Conservation (phyloP, 371 early-diverging fungal genomes). For the Rhizopus sp. region DNA sequence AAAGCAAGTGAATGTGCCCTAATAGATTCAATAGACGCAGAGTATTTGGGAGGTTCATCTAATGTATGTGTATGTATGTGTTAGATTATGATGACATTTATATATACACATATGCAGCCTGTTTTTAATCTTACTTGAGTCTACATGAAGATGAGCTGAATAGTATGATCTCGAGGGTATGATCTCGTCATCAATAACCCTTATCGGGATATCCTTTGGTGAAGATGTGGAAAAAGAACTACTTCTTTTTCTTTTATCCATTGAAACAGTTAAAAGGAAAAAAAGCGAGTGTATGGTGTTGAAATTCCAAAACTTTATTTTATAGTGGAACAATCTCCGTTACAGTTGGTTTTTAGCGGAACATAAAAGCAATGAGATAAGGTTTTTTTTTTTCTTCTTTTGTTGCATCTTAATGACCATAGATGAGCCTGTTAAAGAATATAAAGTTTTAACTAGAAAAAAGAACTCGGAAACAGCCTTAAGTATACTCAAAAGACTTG, state of each 20-base stretch:
- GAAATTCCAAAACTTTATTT: not conserved
- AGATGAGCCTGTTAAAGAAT: constrained; percentile 28
- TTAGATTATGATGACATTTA: not conserved
- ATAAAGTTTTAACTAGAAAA: constrained; percentile 29
- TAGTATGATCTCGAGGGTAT: constrained; percentile 53
- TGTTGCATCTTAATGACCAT: constrained; percentile 1
- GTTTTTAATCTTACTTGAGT: constrained; percentile 15
- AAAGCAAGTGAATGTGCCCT: constrained; percentile 62
- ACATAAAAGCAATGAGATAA: not conserved
- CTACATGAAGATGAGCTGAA: constrained; percentile 42
- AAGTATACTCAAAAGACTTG: constrained; percentile 33
- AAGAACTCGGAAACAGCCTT: constrained; percentile 32
- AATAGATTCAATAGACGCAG: constrained; percentile 53
- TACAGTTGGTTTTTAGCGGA: not conserved
- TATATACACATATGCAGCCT: not conserved
- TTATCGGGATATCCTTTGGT: constrained; percentile 22
- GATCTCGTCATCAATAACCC: constrained; percentile 27
- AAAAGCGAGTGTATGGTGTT: not conserved
- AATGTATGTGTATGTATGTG: not conserved
- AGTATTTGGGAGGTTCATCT: constrained; percentile 34
- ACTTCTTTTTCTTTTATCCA: constrained; percentile 5
- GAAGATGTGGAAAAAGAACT: constrained; percentile 3
- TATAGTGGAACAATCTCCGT: constrained; percentile 4
- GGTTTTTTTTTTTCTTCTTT: constrained; percentile 1
- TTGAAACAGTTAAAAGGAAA: constrained; percentile 3